Base-by-base conservation (phyloP, 179 eudicot species). In the Patellifolia procumbens region DNA sequence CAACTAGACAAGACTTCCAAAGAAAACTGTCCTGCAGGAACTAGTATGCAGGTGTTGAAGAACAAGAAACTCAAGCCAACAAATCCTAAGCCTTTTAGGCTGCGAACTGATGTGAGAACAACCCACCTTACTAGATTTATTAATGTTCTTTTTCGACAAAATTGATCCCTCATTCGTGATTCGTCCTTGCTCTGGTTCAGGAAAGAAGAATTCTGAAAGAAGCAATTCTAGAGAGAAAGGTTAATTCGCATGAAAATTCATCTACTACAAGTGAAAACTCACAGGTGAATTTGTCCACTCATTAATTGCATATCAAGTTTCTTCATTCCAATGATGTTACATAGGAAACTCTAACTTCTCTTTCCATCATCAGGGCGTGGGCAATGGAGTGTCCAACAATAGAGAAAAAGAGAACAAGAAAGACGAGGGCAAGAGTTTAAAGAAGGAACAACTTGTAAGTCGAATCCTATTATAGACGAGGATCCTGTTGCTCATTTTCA, bases 181-280 rank as follows among this genome's bases (percentile, higher is more conserved):
- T 72, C 63, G 32, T 55, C 8, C 19, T 74, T 48, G 7, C 55
- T 60, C 32, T 76, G 75, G 63, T 68, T 37, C 86, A 96, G 99
- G 99, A 96, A 87, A 90, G 99, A 81, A 88, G 98, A 53, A 87
- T 91, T 80, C 90, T 93, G 51, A 93, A 85, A 74, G 99, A 95
- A 86, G 92, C 99, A 51, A 88, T 81, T 73, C 66, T 89, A 79
- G 97, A 91, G 76, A 88, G 79, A 76, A 92, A 81, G 82, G 64
- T 76, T 32, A 72, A 85, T 37, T 35, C 74, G n/a, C 73, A 80
- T 56, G 91, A 86, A 79, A 65, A 58, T 75, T 76, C 76, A 69
- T 79, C 82, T 67, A 43, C 34, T 76, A 45, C 86, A 74, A 81
- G 72, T 56, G 84, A 81, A 75, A 84, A 83, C 74, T 74, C 79